Conservation (phyloP, 345 rosid species). For the Theobroma cacao region DNA sequence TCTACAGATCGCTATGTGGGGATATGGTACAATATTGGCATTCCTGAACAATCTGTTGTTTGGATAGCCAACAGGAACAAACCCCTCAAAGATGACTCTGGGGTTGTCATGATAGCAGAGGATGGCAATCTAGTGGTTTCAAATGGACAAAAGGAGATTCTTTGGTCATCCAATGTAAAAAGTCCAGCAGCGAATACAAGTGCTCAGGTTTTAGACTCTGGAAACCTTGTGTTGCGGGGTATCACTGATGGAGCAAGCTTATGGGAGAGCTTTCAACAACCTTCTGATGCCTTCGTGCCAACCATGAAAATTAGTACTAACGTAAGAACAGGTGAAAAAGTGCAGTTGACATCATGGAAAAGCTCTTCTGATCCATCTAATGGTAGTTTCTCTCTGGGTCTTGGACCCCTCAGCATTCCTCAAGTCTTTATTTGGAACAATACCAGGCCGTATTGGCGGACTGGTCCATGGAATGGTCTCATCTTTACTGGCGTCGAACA, state of each 20-base stretch:
- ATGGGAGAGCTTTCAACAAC: conserved; percentile 48
- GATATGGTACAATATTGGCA: conserved; percentile 38
- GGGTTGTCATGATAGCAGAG: conserved; percentile 30
- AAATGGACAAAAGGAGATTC: too few species aligned
- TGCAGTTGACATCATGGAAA: conserved; percentile 48
- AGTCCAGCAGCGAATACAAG: too few species aligned
- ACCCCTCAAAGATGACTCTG: conserved; percentile 43
- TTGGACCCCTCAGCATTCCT: conserved; percentile 28
- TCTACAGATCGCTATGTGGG: conserved; percentile 43
- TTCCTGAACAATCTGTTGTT: conserved; percentile 24
- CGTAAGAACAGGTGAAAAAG: not conserved
- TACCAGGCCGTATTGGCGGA: conserved; percentile 36
- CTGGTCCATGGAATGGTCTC: conserved; percentile 64
- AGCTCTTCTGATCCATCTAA: conserved; percentile 49
- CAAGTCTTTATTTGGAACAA: conserved; percentile 46
- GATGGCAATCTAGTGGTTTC: conserved; percentile 49
- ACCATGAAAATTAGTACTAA: conserved; percentile 30
- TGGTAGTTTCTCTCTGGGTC: conserved; percentile 40
- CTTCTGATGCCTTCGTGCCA: conserved; percentile 26
- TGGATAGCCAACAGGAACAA: conserved; percentile 57
- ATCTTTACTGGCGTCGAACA: conserved; percentile 31
- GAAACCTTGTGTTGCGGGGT: conserved; percentile 38
- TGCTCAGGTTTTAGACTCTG: too few species aligned
- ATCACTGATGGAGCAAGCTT: conserved; percentile 15
- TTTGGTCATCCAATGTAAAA: too few species aligned